Conservation (phyloP, 2,329 filamentous ascomycete genomes). For the Fusarium euwallaceae region DNA sequence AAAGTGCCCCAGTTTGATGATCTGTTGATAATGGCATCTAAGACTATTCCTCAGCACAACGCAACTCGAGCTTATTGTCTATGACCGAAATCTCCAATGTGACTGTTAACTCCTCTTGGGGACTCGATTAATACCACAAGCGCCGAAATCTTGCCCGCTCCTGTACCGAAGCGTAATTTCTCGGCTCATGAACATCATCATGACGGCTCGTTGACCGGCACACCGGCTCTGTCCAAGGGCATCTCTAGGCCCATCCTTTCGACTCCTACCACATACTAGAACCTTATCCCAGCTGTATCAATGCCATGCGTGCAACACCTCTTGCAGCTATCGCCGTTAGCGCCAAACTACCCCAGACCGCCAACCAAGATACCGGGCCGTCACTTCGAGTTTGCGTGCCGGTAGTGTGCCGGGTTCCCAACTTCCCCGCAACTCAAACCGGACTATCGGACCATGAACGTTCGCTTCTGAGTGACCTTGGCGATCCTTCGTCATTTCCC, state of each 20-base stretch:
- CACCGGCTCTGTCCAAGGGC: not conserved
- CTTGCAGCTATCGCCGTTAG: not conserved
- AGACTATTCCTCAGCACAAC: not conserved
- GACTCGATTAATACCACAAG: no score
- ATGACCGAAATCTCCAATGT: no score
- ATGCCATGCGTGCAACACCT: not conserved
- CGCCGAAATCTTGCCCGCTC: not conserved
- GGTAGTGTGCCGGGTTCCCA: conserved; percentile 5
- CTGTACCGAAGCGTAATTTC: not conserved
- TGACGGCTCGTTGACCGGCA: not conserved
- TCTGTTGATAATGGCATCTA: not conserved
- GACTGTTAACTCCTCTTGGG: no score
- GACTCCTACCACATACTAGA: not conserved
- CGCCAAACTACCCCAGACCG: not conserved
- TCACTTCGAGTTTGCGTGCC: not conserved
- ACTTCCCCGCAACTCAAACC: not conserved
- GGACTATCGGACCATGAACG: not conserved
- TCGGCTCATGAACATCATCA: not conserved
- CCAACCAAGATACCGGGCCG: conserved; percentile 12
- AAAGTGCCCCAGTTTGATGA: not conserved
- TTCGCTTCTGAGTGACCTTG: not conserved
- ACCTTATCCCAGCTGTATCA: not conserved
- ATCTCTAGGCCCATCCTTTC: not conserved
- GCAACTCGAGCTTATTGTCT: no score
- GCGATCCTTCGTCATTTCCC: conserved; percentile 6